Evolutionary conservation across 371 early-diverging fungal genomes (phyloP).

Genomic region (Saksenaea vasiformis): DNA sequence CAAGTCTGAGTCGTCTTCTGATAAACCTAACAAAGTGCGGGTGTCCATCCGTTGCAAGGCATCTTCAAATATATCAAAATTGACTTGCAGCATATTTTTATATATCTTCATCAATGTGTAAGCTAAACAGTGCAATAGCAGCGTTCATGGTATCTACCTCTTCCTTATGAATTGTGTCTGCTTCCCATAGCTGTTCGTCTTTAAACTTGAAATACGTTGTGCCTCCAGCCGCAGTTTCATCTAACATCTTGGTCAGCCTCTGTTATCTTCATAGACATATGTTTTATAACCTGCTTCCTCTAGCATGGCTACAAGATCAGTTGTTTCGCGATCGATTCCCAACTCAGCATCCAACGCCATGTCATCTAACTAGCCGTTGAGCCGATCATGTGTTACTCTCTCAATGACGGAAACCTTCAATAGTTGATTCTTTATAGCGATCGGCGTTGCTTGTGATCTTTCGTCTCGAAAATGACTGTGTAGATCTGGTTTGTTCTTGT

Average conservation of each 20-base stretch:
- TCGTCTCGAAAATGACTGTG: conserved; percentile 27
- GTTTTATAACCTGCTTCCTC: conserved; percentile 31
- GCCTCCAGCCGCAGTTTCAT: conserved; percentile 24
- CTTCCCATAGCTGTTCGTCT: conserved; percentile 37
- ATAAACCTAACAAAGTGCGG: conserved; percentile 21
- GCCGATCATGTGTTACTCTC: conserved; percentile 23
- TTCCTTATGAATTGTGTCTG: conserved; percentile 12
- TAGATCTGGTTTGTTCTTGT: conserved; percentile 18
- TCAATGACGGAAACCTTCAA: conserved; percentile 17
- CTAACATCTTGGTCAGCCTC: conserved; percentile 9
- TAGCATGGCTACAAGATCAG: conserved; percentile 42
- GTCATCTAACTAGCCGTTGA: conserved; percentile 18
- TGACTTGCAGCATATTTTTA: conserved; percentile 32
- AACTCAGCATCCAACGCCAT: conserved; percentile 42
- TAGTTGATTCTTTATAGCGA: conserved; percentile 34
- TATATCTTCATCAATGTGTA: conserved; percentile 14
- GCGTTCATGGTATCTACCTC: conserved; percentile 12
- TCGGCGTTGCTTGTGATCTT: conserved; percentile 36
- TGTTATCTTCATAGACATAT: neutral
- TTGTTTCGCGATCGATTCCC: conserved; percentile 55
- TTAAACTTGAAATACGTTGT: conserved; percentile 50
- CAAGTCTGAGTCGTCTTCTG: conserved; percentile 28
- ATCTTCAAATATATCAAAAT: conserved; percentile 31
- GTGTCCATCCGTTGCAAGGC: conserved; percentile 24
- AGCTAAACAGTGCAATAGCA: neutral